Base-by-base conservation (phyloP, 2,329 filamentous ascomycete species). In the Fusarium praegraminearum region DNA sequence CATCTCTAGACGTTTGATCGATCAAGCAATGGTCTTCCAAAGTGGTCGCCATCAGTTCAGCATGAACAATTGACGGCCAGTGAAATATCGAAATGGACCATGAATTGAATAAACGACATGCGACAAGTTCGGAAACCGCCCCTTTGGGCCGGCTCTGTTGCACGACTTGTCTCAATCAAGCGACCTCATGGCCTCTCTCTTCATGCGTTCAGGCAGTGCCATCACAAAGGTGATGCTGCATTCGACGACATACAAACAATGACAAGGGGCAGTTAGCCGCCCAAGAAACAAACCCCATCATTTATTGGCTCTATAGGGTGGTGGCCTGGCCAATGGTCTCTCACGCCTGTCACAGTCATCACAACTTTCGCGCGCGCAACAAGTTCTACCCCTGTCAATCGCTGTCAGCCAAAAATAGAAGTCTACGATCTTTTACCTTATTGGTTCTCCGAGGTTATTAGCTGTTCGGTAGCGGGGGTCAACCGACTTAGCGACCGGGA, bases 321-420 rank as follows among this genome's bases (percentile, higher is more conserved):
- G 22, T 41, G 16, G 38, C 35, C n/a, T 28, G 50, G 46, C 75
- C 77, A 76, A 75, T 76, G 71, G 74, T 70, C 65, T 71, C 65
- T 71, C 65, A 66, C 51, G 67, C 57, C 54, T 52, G 57, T 53
- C 43, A 52, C 62, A 46, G 62, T 66, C 47, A 69, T 66, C 60
- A 65, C 65, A 64, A 50, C 66, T 79, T 71, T 82, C 78, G 79
- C 80, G 79, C 80, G 79, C 80, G 79, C 78, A 77, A 82, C 55
- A 57, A 49, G 62, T 53, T 68, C 62, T 50, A 53, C 51, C 69
- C 71, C 70, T 68, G 61, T 67, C 65, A 67, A 60, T 54, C 57
- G 67, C 68, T 75, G 71, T 75, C 66, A 72, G 51, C 77, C 73
- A 80, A 79, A 79, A 79, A 78, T 82, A 82, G 76, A 76, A 75